Conservation (phyloP, 2,329 filamentous ascomycete species). For the Neophaeococcomyces aloes region DNA sequence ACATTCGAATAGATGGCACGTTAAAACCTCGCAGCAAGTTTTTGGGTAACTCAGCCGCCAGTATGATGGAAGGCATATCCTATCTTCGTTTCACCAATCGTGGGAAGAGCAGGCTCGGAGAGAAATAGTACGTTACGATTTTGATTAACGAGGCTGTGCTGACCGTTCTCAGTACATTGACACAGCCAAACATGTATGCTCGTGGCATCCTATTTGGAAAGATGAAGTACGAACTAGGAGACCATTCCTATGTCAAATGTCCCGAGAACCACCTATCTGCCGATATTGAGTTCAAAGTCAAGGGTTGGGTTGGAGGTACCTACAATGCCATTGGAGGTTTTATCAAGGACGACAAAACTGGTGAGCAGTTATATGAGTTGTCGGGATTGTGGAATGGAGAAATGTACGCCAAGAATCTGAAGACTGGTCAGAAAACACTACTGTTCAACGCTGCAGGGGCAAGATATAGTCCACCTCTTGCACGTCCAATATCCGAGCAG, state of each 20-base stretch:
- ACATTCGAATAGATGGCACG: constrained; percentile 91
- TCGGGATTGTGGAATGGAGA: constrained; percentile 89
- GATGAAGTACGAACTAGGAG: constrained; percentile 93
- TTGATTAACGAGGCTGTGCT: neutral
- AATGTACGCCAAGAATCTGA: constrained; percentile 80
- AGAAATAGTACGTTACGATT: constrained; percentile 68
- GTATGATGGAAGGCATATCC: constrained; percentile 94
- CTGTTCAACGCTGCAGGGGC: constrained; percentile 78
- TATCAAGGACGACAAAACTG: constrained; percentile 79
- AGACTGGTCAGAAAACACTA: constrained; percentile 82
- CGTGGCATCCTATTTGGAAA: constrained; percentile 94
- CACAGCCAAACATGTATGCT: constrained; percentile 98
- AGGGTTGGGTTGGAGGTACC: constrained; percentile 90
- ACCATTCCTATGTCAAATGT: constrained; percentile 68
- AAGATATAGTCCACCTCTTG: constrained; percentile 61
- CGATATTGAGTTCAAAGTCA: constrained; percentile 96
- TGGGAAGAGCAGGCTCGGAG: constrained; percentile 56
- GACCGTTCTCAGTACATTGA: constrained; percentile 56
- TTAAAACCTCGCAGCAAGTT: constrained; percentile 93
- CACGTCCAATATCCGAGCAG: constrained; percentile 74
- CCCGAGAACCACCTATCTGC: constrained; percentile 77
- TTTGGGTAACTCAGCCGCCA: constrained; percentile 90
- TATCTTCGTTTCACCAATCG: constrained; percentile 74
- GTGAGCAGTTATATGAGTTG: constrained; percentile 79
- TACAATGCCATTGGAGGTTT: constrained; percentile 92